phyloP scores from a whole-genome alignment of 192 early-diverging fungal genomes.

The Gryganskiella cystojenkinii region DNA sequence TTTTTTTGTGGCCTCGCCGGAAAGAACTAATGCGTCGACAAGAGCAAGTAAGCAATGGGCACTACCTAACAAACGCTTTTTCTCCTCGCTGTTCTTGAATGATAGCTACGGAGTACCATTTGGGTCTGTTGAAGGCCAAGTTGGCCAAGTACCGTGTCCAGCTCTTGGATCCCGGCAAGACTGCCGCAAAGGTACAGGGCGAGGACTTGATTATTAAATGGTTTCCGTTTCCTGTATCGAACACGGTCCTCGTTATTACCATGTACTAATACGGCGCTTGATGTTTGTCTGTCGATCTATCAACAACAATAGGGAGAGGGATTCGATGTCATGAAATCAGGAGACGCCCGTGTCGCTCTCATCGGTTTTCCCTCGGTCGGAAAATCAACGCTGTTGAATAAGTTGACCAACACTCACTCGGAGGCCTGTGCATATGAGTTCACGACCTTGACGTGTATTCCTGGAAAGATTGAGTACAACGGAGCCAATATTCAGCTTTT shows the following conservation, averaged over 20 bases:
- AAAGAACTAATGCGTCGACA: no score
- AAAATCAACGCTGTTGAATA: constrained; percentile 96
- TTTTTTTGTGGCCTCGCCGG: no score
- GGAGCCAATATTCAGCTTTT: constrained; percentile 97
- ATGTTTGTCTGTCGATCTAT: constrained; percentile 23
- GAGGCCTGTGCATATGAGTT: constrained; percentile 93
- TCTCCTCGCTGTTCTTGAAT: background rate
- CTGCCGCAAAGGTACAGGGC: constrained; percentile 52
- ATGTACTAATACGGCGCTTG: constrained; percentile 61
- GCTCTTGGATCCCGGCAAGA: constrained; percentile 78
- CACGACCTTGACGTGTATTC: constrained; percentile 96
- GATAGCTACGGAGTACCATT: constrained; percentile 94
- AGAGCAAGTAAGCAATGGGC: background rate
- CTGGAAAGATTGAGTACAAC: constrained; percentile 95
- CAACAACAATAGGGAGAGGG: constrained; percentile 75
- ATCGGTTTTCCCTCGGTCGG: constrained; percentile 99
- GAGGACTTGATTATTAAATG: background rate
- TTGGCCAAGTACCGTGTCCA: constrained; percentile 84
- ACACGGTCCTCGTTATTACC: constrained; percentile 17
- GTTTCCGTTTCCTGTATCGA: constrained; percentile 4
- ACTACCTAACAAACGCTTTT: background rate
- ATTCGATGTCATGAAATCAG: constrained; percentile 98
- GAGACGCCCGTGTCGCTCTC: constrained; percentile 94
- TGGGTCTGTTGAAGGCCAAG: constrained; percentile 98
- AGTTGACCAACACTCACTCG: constrained; percentile 91